These are phyloP conservation scores for Rhododendron henanense DNA, from an alignment of 148 eudicot species.

Conservation along the genomic window DNA sequence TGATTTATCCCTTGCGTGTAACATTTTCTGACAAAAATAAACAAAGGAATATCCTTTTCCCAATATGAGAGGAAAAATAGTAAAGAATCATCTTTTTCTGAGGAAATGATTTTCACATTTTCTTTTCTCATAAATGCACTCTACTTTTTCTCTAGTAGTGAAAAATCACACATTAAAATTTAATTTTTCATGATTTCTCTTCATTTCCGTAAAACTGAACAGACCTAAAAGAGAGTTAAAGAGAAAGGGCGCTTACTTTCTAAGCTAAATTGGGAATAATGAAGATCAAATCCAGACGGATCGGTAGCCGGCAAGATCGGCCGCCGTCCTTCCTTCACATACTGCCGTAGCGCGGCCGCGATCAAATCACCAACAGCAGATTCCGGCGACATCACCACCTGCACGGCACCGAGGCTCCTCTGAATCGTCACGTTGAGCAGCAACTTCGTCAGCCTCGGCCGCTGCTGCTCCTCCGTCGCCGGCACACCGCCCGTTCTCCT, in stretches of 20 bases:
- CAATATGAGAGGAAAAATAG: too few relatives aligned
- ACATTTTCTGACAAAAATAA: too few relatives aligned
- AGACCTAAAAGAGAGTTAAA: background rate
- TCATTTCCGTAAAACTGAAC: too few relatives aligned
- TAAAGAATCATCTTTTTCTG: too few relatives aligned
- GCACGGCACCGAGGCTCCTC: slow-evolving; percentile 65
- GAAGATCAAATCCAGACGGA: slow-evolving; percentile 49
- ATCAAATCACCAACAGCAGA: slow-evolving; percentile 60
- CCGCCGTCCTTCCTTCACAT: slow-evolving; percentile 58
- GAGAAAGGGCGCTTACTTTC: slow-evolving; percentile 45
- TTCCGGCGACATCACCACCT: slow-evolving; percentile 54
- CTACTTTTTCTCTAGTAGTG: too few relatives aligned
- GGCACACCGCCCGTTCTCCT: background rate
- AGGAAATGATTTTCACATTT: too few relatives aligned
- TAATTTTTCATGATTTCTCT: background rate
- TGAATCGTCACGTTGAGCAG: slow-evolving; percentile 66
- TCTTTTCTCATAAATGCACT: too few relatives aligned
- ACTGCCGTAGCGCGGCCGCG: slow-evolving; percentile 44
- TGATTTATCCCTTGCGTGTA: too few relatives aligned
- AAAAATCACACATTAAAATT: too few relatives aligned
- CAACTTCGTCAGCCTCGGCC: slow-evolving; percentile 51
- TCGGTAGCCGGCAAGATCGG: slow-evolving; percentile 31
- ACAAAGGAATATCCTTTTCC: too few relatives aligned
- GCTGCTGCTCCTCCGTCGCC: background rate
- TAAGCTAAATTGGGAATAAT: slow-evolving; percentile 81